These are phyloP conservation scores for Cercophora samala DNA, from an alignment of 495 filamentous ascomycete genomes.

Conservation along the genomic window DNA sequence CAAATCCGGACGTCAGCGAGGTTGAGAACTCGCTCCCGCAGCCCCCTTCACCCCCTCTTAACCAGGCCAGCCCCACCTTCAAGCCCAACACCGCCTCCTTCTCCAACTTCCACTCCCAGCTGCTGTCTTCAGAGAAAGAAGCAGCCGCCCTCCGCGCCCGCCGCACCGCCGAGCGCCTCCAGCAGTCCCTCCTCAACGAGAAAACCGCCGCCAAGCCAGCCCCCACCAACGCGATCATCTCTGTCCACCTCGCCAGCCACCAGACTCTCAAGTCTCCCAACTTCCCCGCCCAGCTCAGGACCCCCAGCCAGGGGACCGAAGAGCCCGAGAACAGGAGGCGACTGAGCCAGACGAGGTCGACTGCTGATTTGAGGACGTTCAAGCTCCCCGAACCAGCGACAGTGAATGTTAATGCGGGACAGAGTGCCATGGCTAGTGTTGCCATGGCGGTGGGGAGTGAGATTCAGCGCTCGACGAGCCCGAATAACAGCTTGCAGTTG, in stretches of 20 bases:
- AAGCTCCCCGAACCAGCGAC: neutral
- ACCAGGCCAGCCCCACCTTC: neutral
- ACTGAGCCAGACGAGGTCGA: neutral
- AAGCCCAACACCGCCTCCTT: neutral
- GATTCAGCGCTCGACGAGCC: neutral
- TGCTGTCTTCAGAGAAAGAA: neutral
- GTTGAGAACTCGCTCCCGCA: neutral
- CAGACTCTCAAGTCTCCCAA: neutral
- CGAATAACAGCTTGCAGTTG: neutral
- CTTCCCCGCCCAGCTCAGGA: neutral
- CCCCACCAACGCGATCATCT: neutral
- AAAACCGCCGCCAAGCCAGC: neutral
- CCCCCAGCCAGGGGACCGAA: neutral
- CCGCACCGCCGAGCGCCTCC: neutral
- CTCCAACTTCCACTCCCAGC: neutral
- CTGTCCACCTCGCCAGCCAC: neutral
- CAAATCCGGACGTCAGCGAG: neutral
- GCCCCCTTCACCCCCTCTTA: neutral
- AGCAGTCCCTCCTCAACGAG: slow-evolving; percentile 4
- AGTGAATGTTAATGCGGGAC: neutral
- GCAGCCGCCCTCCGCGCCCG: slow-evolving; percentile 5
- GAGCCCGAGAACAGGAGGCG: neutral
- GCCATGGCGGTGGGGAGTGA: neutral
- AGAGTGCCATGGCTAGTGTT: neutral
- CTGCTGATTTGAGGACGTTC: neutral